Conservation (phyloP, 371 early-diverging fungal species). For the Zychaea mexicana region DNA sequence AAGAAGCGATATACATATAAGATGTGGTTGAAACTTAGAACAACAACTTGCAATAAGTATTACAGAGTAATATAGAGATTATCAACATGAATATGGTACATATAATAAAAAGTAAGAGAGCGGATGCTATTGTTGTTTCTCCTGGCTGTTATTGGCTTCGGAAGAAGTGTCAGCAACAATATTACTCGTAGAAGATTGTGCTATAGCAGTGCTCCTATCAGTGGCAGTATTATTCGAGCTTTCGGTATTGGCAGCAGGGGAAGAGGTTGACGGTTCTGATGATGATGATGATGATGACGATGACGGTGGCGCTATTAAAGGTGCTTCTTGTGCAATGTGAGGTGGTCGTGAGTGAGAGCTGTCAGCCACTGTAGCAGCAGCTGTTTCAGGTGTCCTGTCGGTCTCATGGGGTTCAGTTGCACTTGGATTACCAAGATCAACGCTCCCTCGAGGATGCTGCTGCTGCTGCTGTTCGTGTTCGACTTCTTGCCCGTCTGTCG, state of each 20-base stretch:
- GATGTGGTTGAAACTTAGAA: too few species aligned
- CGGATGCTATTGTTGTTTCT: too few species aligned
- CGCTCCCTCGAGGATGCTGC: neutral
- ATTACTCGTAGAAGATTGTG: neutral
- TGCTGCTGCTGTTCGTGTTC: neutral
- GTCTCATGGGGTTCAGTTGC: neutral
- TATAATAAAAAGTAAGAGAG: too few species aligned
- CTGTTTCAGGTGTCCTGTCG: neutral
- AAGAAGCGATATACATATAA: too few species aligned
- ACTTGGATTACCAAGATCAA: neutral
- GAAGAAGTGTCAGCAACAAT: neutral
- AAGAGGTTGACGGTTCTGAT: neutral
- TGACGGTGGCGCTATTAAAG: neutral
- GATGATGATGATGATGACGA: neutral
- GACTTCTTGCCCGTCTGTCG: neutral
- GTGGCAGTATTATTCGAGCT: neutral
- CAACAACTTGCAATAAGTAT: too few species aligned
- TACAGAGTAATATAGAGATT: too few species aligned
- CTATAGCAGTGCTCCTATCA: neutral
- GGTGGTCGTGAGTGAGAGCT: neutral
- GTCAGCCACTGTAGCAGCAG: neutral
- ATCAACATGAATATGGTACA: too few species aligned
- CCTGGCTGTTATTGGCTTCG: too few species aligned
- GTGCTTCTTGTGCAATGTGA: neutral
- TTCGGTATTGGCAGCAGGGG: neutral